A percentile compares a stretch with the other conserved stretches of the same genome.
Conservation (phyloP, 2,329 filamentous ascomycete genomes). For the Ophiostoma novo-ulmi region DNA sequence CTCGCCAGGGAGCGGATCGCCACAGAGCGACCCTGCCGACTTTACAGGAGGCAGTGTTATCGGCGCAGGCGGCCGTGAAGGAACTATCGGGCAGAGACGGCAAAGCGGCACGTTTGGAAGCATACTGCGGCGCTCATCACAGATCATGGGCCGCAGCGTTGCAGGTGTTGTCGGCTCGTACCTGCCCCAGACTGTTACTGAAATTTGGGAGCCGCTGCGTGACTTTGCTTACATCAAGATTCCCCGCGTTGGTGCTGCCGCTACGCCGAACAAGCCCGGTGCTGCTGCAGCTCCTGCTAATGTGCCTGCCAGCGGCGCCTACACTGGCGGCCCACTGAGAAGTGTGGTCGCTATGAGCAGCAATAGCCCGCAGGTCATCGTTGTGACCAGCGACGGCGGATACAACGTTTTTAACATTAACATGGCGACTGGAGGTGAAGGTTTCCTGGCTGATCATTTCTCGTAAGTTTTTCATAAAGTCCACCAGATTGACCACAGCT, state of each 20-base stretch:
- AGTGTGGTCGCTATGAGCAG: constrained; percentile 98
- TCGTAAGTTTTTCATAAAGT: constrained; percentile 60
- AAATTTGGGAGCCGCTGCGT: constrained; percentile 93
- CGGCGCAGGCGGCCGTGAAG: constrained; percentile 24
- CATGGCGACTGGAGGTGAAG: constrained; percentile 89
- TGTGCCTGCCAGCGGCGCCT: constrained; percentile 23
- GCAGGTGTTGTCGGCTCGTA: constrained; percentile 88
- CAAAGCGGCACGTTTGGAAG: constrained; percentile 77
- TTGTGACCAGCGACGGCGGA: constrained; percentile 89
- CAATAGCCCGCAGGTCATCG: constrained; percentile 93
- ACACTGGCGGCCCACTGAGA: constrained; percentile 54
- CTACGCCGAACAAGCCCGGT: constrained; percentile 28
- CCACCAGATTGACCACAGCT: not conserved
- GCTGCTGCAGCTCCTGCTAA: constrained; percentile 24
- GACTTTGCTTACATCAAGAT: constrained; percentile 98
- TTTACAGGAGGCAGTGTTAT: constrained; percentile 27
- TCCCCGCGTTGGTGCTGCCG: constrained; percentile 51
- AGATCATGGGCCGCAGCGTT: constrained; percentile 84
- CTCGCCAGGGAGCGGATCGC: constrained; percentile 44
- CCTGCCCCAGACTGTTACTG: constrained; percentile 84
- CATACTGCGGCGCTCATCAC: constrained; percentile 88
- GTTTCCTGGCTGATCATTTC: constrained; percentile 83
- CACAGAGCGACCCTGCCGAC: constrained; percentile 46
- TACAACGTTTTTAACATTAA: constrained; percentile 97
- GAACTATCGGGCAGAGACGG: constrained; percentile 38